These are phyloP conservation scores for Citrullus colocynthis DNA, from an alignment of 306 rosid species.

Conservation along the genomic window DNA sequence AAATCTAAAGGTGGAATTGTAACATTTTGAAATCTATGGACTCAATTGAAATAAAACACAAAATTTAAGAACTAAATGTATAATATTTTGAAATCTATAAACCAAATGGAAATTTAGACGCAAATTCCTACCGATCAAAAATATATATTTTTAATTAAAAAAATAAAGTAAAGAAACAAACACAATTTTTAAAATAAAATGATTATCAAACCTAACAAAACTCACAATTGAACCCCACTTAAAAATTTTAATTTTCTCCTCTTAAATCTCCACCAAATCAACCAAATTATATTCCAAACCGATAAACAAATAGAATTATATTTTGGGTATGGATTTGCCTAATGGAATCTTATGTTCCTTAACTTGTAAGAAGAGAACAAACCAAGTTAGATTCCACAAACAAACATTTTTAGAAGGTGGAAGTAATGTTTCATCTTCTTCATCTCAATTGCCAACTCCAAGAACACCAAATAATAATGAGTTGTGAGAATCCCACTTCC, in stretches of 20 bases:
- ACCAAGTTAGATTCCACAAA: background rate
- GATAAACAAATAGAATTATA: background rate
- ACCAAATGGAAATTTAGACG: too few species aligned
- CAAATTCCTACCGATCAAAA: too few species aligned
- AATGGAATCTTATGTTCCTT: background rate
- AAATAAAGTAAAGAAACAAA: too few species aligned
- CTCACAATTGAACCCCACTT: too few species aligned
- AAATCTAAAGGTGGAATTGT: too few species aligned
- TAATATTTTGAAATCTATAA: too few species aligned
- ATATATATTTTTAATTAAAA: too few species aligned
- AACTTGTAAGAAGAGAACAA: background rate
- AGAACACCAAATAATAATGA: constrained; percentile 13
- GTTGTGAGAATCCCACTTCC: constrained; percentile 33
- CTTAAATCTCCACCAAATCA: background rate
- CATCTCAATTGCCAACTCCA: background rate
- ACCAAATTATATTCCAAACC: background rate
- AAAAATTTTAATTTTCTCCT: background rate
- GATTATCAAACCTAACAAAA: too few species aligned
- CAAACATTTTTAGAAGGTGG: background rate
- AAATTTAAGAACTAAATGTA: too few species aligned
- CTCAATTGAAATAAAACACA: too few species aligned
- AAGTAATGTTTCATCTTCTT: background rate
- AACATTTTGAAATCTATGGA: too few species aligned
- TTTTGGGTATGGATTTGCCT: background rate
- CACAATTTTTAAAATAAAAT: too few species aligned